phyloP scores from a whole-genome alignment of 805 yeast genomes.

The Isabelozyma rhagii region DNA sequence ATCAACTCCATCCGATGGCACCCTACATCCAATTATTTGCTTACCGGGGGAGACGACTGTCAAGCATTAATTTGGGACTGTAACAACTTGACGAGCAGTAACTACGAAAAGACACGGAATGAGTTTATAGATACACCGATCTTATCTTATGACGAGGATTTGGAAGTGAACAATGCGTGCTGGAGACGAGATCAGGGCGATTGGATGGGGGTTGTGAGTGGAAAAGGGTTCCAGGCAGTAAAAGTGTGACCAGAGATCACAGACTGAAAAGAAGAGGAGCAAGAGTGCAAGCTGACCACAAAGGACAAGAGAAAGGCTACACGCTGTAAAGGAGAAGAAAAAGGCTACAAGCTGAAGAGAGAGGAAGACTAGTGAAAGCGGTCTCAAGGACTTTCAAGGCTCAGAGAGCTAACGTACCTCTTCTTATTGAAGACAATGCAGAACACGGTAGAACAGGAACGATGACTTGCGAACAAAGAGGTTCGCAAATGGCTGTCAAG shows the following conservation, averaged over 20 bases:
- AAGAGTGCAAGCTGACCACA: neutral
- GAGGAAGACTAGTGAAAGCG: too few relatives aligned
- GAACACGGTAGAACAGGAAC: too few relatives aligned
- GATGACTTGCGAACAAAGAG: too few relatives aligned
- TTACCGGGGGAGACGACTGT: slow-evolving; percentile 70
- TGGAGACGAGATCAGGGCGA: slow-evolving; percentile 69
- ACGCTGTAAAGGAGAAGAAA: too few relatives aligned
- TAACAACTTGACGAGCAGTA: slow-evolving; percentile 16
- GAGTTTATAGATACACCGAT: slow-evolving; percentile 28
- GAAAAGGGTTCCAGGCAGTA: slow-evolving; percentile 69
- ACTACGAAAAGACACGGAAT: neutral
- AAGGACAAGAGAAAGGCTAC: too few relatives aligned
- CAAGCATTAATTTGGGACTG: slow-evolving; percentile 72
- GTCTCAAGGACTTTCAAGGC: too few relatives aligned
- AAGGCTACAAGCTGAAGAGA: too few relatives aligned
- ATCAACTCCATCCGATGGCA: slow-evolving; percentile 84
- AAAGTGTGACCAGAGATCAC: slow-evolving; percentile 12
- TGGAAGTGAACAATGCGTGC: slow-evolving; percentile 73
- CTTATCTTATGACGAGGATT: slow-evolving; percentile 55
- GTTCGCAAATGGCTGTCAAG: too few relatives aligned
- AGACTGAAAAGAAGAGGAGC: neutral
- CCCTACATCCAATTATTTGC: slow-evolving; percentile 61
- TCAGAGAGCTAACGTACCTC: too few relatives aligned
- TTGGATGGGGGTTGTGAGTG: slow-evolving; percentile 77
- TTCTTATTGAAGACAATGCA: too few relatives aligned